Base-by-base conservation (phyloP, 371 early-diverging fungal species). In the Blakeslea trispora region DNA sequence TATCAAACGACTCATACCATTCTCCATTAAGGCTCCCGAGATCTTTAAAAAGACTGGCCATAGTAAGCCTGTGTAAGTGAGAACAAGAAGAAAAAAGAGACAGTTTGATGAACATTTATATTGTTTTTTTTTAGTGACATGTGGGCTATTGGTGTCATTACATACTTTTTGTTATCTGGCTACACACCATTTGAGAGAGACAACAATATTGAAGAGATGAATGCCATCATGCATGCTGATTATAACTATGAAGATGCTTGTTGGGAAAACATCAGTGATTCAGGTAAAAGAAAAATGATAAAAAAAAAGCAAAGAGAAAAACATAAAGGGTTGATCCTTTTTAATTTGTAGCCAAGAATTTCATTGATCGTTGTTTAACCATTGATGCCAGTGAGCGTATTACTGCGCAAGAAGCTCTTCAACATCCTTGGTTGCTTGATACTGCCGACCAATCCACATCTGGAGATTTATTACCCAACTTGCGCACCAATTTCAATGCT, bases 71-170 rank as follows among this genome's bases (percentile, higher is more conserved):
- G 86, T 86, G 79, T 79, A 75, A 68, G 74, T 61, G n/a, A n/a
- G n/a, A n/a, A n/a, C 10, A 7, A 14, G 13, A 15, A 39, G 21
- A 40, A 50, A 40, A 39, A 1, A 50, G 22, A 35, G 2, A 17
- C 14, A 50, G 5, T 40, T 19, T 40, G 28, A 31, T 45, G 14
- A 5, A 22, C n/a, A n/a, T n/a, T n/a, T n/a, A n/a, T 22, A 4
- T 19, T 37, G 32, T 5, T 6, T 6, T 10, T 32, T 10, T 13
- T 13, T 60, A 79, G 79, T 21, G 98, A 98, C 61, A 77, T 95
- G 68, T 98, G 96, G 96, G 89, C 92, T 11, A 74, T 95, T 63
- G 98, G 98, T 15, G 93, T 97, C 14, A 90, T 97, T 50, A 81
- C 94, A 3, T 96, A 88, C 70, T 93, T 92, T 39, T 77, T 96